These are phyloP conservation scores for Roridomyces roridus DNA, from an alignment of 768 basidiomycete genomes.

Conservation along the genomic window DNA sequence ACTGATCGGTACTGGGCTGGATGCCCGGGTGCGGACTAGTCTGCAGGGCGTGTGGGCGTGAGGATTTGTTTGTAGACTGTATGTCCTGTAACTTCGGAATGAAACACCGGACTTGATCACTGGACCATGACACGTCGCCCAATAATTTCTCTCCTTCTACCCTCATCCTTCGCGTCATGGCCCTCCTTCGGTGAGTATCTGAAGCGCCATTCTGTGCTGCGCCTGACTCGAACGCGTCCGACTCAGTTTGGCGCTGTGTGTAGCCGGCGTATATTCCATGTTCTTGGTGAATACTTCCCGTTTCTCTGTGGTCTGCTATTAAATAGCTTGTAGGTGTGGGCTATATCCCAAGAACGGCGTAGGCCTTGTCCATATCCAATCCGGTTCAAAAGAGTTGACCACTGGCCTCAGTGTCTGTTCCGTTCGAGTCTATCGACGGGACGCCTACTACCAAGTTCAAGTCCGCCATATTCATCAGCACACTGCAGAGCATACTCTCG, in stretches of 20 bases:
- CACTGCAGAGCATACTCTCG: conserved; percentile 82
- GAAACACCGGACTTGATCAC: background rate
- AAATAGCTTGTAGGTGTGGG: conserved; percentile 69
- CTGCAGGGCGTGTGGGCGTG: conserved; percentile 40
- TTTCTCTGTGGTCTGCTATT: conserved; percentile 12
- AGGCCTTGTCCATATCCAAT: conserved; percentile 30
- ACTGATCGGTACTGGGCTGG: conserved; percentile 84
- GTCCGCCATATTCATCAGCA: conserved; percentile 85
- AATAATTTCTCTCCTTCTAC: background rate
- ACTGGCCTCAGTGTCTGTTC: conserved; percentile 70
- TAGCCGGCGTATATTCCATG: conserved; percentile 90
- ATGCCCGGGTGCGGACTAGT: conserved; percentile 59
- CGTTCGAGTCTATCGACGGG: conserved; percentile 76
- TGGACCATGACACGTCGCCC: conserved; percentile 16
- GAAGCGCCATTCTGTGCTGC: background rate
- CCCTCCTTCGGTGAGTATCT: conserved; percentile 25
- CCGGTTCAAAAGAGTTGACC: conserved; percentile 1
- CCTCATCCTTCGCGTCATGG: conserved; percentile 20
- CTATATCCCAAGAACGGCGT: conserved; percentile 94
- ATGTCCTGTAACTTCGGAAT: background rate
- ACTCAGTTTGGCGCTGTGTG: conserved; percentile 72
- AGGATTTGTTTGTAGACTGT: no score
- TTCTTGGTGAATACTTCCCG: conserved; percentile 67
- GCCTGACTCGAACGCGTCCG: background rate
- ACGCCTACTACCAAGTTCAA: conserved; percentile 75